A percentile compares a stretch with the other conserved stretches of the same genome.
Conservation (phyloP, 2,329 filamentous ascomycete species). For the Aureobasidium sp. region DNA sequence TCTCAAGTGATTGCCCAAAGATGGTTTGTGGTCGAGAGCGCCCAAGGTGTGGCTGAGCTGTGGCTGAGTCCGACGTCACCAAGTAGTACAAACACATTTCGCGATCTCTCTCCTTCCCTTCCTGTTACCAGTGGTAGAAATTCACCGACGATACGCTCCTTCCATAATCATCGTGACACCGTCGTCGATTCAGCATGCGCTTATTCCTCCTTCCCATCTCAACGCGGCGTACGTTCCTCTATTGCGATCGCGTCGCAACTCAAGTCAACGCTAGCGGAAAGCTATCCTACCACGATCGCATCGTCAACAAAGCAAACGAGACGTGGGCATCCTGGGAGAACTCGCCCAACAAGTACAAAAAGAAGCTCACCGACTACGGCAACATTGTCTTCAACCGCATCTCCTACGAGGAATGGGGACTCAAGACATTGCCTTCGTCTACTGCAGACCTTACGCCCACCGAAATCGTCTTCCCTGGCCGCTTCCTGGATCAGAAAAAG, state of each 20-base stretch:
- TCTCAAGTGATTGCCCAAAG: no score
- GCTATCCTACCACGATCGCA: slow-evolving; percentile 57
- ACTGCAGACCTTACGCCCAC: slow-evolving; percentile 37
- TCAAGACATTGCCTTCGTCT: slow-evolving; percentile 86
- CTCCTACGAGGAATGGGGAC: slow-evolving; percentile 93
- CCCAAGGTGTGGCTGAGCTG: neutral
- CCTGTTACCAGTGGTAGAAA: neutral
- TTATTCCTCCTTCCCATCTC: slow-evolving; percentile 91
- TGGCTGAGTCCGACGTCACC: neutral
- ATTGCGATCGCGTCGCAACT: slow-evolving; percentile 62
- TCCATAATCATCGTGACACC: neutral
- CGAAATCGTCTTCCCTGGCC: slow-evolving; percentile 67
- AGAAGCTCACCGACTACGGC: slow-evolving; percentile 73
- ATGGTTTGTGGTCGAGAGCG: neutral
- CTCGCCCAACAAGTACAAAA: slow-evolving; percentile 67
- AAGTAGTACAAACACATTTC: neutral
- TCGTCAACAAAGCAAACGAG: slow-evolving; percentile 61
- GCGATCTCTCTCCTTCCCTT: neutral
- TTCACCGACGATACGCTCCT: neutral
- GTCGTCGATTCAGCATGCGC: slow-evolving; percentile 53
- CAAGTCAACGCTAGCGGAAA: slow-evolving; percentile 33
- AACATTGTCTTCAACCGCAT: slow-evolving; percentile 76
- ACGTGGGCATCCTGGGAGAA: slow-evolving; percentile 86
- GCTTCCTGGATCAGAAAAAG: slow-evolving; percentile 53
- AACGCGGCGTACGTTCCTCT: slow-evolving; percentile 81